phyloP scores from a whole-genome alignment of 495 filamentous ascomycete genomes.

The Aspergillus funiculosus region DNA sequence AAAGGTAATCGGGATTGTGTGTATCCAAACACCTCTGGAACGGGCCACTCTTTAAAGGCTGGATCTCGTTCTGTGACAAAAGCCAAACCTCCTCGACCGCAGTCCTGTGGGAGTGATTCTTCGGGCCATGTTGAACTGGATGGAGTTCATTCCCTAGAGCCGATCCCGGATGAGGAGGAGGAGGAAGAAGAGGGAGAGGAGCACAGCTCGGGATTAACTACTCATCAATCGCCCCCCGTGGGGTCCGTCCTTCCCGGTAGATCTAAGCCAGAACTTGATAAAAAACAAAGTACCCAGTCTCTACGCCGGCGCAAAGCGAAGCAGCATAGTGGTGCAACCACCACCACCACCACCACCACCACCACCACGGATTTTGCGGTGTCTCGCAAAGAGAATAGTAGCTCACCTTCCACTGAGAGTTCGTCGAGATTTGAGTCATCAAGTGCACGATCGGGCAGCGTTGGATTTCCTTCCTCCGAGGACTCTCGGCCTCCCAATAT shows the following conservation, averaged over 20 bases:
- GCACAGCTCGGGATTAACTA: slow-evolving; percentile 24
- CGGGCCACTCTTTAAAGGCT: slow-evolving; percentile 31
- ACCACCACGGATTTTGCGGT: slow-evolving; percentile 25
- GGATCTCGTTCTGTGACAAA: slow-evolving; percentile 40
- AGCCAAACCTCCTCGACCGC: slow-evolving; percentile 38
- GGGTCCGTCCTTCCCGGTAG: slow-evolving; percentile 15
- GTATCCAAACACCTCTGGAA: slow-evolving; percentile 64
- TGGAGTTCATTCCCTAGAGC: slow-evolving; percentile 46
- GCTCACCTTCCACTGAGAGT: slow-evolving; percentile 42
- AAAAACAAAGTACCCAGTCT: slow-evolving; percentile 37
- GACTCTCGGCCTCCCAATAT: slow-evolving; percentile 19
- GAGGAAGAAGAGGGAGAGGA: slow-evolving; percentile 38
- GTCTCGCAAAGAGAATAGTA: slow-evolving; percentile 35
- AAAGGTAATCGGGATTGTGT: slow-evolving; percentile 81
- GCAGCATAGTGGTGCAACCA: slow-evolving; percentile 24
- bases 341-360: slow-evolving; percentile 13
- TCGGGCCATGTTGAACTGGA: slow-evolving; percentile 44
- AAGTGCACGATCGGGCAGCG: slow-evolving; percentile 31
- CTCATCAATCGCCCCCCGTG: slow-evolving; percentile 25
- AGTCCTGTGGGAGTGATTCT: slow-evolving; percentile 42
- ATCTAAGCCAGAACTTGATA: slow-evolving; percentile 20
- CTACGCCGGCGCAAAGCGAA: slow-evolving; percentile 40
- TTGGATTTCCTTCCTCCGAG: slow-evolving; percentile 29
- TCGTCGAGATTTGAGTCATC: slow-evolving; percentile 32
- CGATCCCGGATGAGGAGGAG: slow-evolving; percentile 65